Evolutionary conservation across 2,329 filamentous ascomycete genomes (phyloP), one percentile per base, ranked within the genome.

Genomic region (Metarhizium anisopliae): DNA sequence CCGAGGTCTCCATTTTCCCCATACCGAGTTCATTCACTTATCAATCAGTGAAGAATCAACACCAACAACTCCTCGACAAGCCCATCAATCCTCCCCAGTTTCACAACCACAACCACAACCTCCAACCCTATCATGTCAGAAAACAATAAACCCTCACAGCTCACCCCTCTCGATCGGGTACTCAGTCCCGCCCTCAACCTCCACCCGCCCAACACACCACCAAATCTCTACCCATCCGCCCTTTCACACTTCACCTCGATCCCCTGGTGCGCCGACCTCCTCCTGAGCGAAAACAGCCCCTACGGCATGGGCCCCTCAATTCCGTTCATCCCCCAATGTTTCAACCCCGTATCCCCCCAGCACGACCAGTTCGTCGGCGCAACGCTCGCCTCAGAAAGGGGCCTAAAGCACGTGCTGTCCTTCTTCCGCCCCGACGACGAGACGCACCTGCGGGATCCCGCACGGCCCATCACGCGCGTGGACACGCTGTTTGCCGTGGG

Each of bases 281-380:
- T 73, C 18, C 55, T 38, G 14, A 18, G 13, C 47, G 47, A 11
- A 11, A 57, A 57, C 1, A 57, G 56, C 11, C 62, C 63, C 2
- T 56, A 61, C 52, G 18, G 45, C 11, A 32, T n/a, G 42, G 18
- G 42, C 35, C 49, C 47, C n/a, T 56, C 65, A 18, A 64, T 70
- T n/a, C 59, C 65, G 25, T 72, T 70, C 58, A 60, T 70, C 36
- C 66, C 70, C 13, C 63, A 66, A 42, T 67, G 66, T 54, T 64
- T 68, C 55, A 69, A 69, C 57, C 68, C 70, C 11, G 7, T 59
- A 42, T 59, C 56, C 54, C 42, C 56, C 13, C 42, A 57, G 2
- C 66, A 68, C 55, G 70, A 73, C 47, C 70, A 71, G 32, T 61
- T 73, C 56, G 64, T 74, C 55, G 67, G 67, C 42, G 57, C 58